Percentiles rank a stretch among this genome's conserved stretches.
Conservation (phyloP, 1,139 yeast genomes). For the Suzukiozyma palmioleophila region DNA sequence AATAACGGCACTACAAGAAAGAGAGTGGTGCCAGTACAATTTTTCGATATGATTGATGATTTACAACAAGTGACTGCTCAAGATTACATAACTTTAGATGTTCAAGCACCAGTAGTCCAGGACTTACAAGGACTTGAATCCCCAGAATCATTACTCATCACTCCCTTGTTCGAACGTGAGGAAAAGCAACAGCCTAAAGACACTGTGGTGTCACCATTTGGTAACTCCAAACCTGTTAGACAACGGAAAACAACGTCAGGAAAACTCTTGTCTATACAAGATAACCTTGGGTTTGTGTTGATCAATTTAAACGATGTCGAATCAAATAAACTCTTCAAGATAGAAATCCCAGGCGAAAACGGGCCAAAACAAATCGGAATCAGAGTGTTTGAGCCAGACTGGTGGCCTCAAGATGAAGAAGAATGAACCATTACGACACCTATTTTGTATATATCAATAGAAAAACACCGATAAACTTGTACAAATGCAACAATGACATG, state of each 20-base stretch:
- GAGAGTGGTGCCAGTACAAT: conserved; percentile 69
- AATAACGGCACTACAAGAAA: conserved; percentile 81
- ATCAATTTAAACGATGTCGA: conserved; percentile 43
- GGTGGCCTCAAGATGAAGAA: conserved; percentile 53
- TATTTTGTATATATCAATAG: too few species aligned
- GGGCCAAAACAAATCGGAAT: conserved; percentile 31
- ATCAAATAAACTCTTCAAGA: conserved; percentile 22
- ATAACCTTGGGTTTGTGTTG: conserved; percentile 64
- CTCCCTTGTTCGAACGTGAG: conserved; percentile 16
- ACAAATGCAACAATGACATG: too few species aligned
- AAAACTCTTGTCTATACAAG: conserved; percentile 50
- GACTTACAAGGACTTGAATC: conserved; percentile 15
- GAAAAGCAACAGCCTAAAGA: conserved; percentile 8
- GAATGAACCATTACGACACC: background rate
- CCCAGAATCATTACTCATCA: conserved; percentile 22
- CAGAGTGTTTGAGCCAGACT: conserved; percentile 52
- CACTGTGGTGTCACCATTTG: conserved; percentile 27
- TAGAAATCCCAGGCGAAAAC: conserved; percentile 25
- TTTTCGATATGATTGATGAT: conserved; percentile 28
- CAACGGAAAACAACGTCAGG: conserved; percentile 50
- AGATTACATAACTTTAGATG: conserved; percentile 13
- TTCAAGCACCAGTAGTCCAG: conserved; percentile 15
- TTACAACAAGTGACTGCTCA: conserved; percentile 11
- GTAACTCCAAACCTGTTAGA: conserved; percentile 23
- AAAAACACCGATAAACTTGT: too few species aligned